Percentiles rank a stretch among this genome's conserved stretches.
phyloP scores from a whole-genome alignment of 257 asterid species.

The Nicotiana tabacum region DNA sequence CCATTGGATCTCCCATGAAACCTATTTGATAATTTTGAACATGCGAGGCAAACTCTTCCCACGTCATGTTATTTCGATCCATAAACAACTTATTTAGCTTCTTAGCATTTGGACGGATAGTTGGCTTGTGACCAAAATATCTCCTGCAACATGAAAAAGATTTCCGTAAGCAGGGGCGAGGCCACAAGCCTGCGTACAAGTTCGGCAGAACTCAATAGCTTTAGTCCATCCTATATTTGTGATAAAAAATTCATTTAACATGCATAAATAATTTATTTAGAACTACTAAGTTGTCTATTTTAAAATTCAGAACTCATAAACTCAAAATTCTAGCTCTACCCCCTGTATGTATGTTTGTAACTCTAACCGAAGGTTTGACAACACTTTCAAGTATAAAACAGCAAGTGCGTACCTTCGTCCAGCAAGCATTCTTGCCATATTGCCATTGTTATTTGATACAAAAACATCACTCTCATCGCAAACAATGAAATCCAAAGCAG shows the following conservation, averaged over 20 bases:
- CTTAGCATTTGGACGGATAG: conserved; percentile 67
- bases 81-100: conserved; percentile 44
- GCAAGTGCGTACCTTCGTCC: conserved; percentile 44
- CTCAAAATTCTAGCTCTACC: no score
- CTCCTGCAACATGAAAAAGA: conserved; percentile 39
- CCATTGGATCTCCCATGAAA: conserved; percentile 69
- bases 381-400: not conserved
- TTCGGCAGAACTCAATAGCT: no score
- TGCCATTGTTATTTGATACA: conserved; percentile 77
- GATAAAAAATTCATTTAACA: no score
- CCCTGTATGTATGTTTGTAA: not conserved
- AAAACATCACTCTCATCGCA: conserved; percentile 79
- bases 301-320: no score
- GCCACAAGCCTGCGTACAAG: no score
- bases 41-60: conserved; percentile 52
- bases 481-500: conserved; percentile 73
- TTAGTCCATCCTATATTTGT: no score
- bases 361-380: not conserved
- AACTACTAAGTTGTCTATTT: no score
- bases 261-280: no score
- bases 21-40: conserved; percentile 48
- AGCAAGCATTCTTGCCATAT: conserved; percentile 75
- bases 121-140: conserved; percentile 62
- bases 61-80: conserved; percentile 41
- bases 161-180: not conserved